Evolutionary conservation across 2,329 filamentous ascomycete genomes (phyloP).

Genomic region (Sarocladiaceae sp.): DNA sequence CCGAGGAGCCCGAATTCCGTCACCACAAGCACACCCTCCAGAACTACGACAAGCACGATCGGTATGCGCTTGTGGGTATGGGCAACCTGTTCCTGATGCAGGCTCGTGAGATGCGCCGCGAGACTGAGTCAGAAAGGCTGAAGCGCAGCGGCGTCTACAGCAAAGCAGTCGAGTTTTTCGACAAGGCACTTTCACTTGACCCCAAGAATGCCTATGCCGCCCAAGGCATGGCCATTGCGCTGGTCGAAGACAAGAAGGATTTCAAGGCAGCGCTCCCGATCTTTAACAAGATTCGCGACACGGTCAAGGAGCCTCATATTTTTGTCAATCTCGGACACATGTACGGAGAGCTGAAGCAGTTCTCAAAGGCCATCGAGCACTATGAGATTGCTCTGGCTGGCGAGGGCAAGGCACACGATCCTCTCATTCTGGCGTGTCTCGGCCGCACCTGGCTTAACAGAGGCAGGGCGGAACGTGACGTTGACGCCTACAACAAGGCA

Average conservation of each 20-base stretch:
- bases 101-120: conserved; percentile 90
- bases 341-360: conserved; percentile 87
- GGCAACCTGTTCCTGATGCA: conserved; percentile 85
- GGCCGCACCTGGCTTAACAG: conserved; percentile 84
- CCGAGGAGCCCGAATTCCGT: conserved; percentile 85
- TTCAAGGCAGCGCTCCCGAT: conserved; percentile 77
- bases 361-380: conserved; percentile 85
- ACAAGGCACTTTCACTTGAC: conserved; percentile 94
- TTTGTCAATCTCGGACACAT: conserved; percentile 93
- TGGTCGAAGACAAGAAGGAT: conserved; percentile 93
- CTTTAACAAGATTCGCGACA: conserved; percentile 86
- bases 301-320: conserved; percentile 80
- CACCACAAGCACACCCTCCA: conserved; percentile 97
- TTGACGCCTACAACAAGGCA: conserved; percentile 54
- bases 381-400: conserved; percentile 84
- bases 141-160: conserved; percentile 84
- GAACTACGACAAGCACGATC: conserved; percentile 93
- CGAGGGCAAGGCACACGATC: conserved; percentile 69
- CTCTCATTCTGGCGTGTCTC: conserved; percentile 77
- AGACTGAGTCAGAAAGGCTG: conserved; percentile 84
- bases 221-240: conserved; percentile 89
- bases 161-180: conserved; percentile 96
- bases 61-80: conserved; percentile 96
- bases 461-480: conserved; percentile 59
- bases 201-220: conserved; percentile 94